Evolutionary conservation across 2,329 filamentous ascomycete species (phyloP).

Genomic region (Amauroascus verrucosus): DNA sequence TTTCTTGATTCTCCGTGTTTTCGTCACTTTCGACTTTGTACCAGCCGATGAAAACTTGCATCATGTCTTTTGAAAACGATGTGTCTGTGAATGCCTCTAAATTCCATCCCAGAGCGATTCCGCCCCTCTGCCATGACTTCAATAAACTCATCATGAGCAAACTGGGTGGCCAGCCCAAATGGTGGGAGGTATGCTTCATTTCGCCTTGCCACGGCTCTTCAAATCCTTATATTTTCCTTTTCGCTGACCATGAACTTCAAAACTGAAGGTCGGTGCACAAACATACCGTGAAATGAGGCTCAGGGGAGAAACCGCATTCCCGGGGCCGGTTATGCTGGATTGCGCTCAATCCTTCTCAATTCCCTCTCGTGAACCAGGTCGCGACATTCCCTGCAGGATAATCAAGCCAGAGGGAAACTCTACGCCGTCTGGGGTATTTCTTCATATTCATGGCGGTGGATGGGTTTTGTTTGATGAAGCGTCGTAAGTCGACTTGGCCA

Average conservation of each 20-base stretch:
- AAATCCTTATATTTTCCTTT: neutral
- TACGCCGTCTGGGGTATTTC: slow-evolving; percentile 35
- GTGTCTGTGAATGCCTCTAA: slow-evolving; percentile 5
- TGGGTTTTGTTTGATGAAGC: slow-evolving; percentile 29
- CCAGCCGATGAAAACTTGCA: neutral
- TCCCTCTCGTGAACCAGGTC: slow-evolving; percentile 43
- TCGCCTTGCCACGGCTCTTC: neutral
- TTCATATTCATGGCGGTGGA: slow-evolving; percentile 49
- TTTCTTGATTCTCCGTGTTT: too few species aligned
- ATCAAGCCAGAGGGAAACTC: slow-evolving; percentile 42
- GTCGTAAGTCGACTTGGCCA: slow-evolving; percentile 21
- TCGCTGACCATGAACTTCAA: neutral
- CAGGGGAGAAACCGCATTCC: slow-evolving; percentile 44
- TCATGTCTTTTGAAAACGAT: slow-evolving; percentile 6
- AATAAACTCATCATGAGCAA: slow-evolving; percentile 3
- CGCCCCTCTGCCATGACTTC: neutral
- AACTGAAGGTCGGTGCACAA: slow-evolving; percentile 33
- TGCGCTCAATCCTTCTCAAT: slow-evolving; percentile 40
- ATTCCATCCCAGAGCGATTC: slow-evolving; percentile 8
- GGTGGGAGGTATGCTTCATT: slow-evolving; percentile 6
- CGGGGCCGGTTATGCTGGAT: slow-evolving; percentile 38
- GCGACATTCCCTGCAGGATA: slow-evolving; percentile 44
- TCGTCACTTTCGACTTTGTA: neutral
- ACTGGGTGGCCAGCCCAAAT: slow-evolving; percentile 1
- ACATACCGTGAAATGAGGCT: slow-evolving; percentile 46